A percentile compares a stretch with the other conserved stretches of the same genome.
Evolutionary conservation across 1,284 basidiomycete genomes (phyloP).

Genomic region (Tylopilus microsporus): DNA sequence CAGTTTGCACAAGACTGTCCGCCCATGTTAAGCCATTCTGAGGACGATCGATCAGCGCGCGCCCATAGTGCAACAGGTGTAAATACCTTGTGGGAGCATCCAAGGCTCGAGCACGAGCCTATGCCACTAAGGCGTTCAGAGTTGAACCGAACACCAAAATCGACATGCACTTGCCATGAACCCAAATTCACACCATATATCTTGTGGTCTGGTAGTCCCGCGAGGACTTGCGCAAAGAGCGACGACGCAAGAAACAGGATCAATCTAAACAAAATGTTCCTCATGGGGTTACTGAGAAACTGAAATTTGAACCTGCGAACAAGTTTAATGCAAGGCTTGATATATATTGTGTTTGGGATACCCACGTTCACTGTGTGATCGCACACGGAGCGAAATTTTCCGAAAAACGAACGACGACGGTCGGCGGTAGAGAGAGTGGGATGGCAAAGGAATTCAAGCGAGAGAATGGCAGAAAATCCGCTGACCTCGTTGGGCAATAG

Average conservation of each 20-base stretch:
- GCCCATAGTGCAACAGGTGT: neutral
- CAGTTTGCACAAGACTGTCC: conserved; percentile 42
- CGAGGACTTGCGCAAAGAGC: conserved; percentile 17
- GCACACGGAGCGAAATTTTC: neutral
- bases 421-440: neutral
- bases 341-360: conserved; percentile 10
- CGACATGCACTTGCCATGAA: conserved; percentile 35
- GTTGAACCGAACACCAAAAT: neutral
- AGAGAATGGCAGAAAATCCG: neutral
- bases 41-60: conserved; percentile 1
- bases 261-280: conserved; percentile 11
- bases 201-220: conserved; percentile 30
- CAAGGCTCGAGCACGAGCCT: conserved; percentile 54
- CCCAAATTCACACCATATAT: conserved; percentile 54
- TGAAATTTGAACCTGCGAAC: neutral
- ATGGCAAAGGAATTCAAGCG: neutral
- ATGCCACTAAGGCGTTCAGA: neutral
- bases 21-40: conserved; percentile 50
- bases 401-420: neutral
- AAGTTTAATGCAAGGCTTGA: neutral
- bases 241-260: conserved; percentile 17
- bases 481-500: no score
- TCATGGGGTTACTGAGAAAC: conserved; percentile 17
- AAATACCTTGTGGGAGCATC: conserved; percentile 49
- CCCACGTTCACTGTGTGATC: conserved; percentile 1